A percentile compares a stretch with the other conserved stretches of the same genome.
Evolutionary conservation across 345 rosid species (phyloP).

Genomic region (Euphorbia peplus): DNA sequence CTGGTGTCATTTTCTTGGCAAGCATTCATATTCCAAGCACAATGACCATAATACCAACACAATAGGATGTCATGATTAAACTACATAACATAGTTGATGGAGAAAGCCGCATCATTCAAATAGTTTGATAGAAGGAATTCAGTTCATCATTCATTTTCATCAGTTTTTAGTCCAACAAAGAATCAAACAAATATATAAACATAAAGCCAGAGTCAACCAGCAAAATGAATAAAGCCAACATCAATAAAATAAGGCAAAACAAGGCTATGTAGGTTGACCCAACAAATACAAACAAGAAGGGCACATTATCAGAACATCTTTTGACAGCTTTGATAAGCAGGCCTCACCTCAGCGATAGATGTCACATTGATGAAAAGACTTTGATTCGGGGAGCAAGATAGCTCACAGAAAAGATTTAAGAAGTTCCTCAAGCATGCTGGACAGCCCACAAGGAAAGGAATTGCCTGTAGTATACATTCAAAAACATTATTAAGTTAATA

Average conservation of each 20-base stretch:
- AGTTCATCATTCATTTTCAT: not conserved
- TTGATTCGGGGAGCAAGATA: slow-evolving; percentile 27
- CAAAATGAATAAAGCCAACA: not conserved
- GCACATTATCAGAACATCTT: not conserved
- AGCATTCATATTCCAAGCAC: not conserved
- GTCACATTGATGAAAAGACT: slow-evolving; percentile 32
- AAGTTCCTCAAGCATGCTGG: slow-evolving; percentile 35
- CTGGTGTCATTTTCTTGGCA: not conserved
- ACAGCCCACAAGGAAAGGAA: slow-evolving; percentile 32
- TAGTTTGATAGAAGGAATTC: not conserved
- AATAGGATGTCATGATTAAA: not conserved
- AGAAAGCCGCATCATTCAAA: not conserved
- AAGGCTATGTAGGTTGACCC: not conserved
- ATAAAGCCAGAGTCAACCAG: not conserved
- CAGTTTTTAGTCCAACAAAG: not conserved
- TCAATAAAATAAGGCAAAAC: not conserved
- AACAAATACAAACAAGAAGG: not conserved
- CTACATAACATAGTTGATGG: not conserved
- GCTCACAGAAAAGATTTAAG: slow-evolving; percentile 28
- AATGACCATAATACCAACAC: not conserved
- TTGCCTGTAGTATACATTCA: slow-evolving; percentile 17
- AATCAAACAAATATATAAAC: not conserved
- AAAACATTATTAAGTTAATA: not conserved
- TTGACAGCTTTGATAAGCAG: not conserved
- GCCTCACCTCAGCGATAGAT: slow-evolving; percentile 23